Base-by-base conservation (phyloP, 2,329 filamentous ascomycete genomes). In the Pseudocercospora crystallina region DNA sequence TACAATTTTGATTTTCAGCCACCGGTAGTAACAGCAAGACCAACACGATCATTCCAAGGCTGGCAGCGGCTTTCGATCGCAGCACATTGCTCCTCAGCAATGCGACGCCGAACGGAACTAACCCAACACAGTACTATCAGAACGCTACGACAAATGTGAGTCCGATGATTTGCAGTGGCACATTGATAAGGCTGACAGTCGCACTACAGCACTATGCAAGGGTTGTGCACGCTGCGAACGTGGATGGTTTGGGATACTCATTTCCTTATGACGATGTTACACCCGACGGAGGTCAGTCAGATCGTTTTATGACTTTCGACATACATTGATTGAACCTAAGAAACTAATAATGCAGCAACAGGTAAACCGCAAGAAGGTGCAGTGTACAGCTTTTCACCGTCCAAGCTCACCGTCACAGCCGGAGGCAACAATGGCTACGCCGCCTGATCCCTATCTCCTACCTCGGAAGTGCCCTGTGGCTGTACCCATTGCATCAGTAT, bases 41-140 rank as follows among this genome's bases (percentile, higher is more conserved):
- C 13, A 75, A 76, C 53, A 83, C 84, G 35, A 80, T 91, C 49
- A 84, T 84, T 8, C 86, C 89, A 0, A 78, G 89, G n/a, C 71
- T 94, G 11, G 80, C 85, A 0, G 88, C 89, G 1, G 87, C 85
- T 1, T 81, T 92, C 62, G 90, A 91, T 70, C 79, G 89, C 15
- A 84, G 80, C 31, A 91, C 86, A 9, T 70, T 94, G 53, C 69
- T 87, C 43, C 64, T 69, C 5, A 64, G 69, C 11, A 67, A 67
- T 15, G 60, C 55, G 61, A 54, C 70, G 58, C 64, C 74, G 59
- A 49, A 76, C 47, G 60, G 61, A 8, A 59, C 57, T 11, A 53
- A 45, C 8, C 53, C 65, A 17, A 33, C 40, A 13, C 61, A 66
- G 54, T 69, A 67, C 47, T 69, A 67, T 41, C 54, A 54, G 31